Percentiles rank a stretch among this genome's conserved stretches.
Conservation (phyloP, 768 basidiomycete genomes). For the Russula olivacea region DNA sequence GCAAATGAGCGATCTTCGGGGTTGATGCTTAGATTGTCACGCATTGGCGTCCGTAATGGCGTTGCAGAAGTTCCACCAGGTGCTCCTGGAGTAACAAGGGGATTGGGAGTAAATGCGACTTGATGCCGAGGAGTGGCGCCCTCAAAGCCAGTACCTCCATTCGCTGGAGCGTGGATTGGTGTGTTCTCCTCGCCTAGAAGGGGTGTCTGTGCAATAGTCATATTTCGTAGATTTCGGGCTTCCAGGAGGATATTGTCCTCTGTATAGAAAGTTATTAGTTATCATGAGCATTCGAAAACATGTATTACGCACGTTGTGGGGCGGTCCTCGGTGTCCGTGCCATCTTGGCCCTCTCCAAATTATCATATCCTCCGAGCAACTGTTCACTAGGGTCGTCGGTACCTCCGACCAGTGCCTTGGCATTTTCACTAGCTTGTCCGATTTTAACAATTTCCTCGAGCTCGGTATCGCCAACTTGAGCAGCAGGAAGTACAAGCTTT, state of each 20-base stretch:
- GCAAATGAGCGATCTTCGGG: constrained; percentile 49
- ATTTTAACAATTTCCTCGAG: constrained; percentile 99
- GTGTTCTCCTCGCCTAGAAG: constrained; percentile 97
- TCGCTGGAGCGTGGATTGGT: constrained; percentile 67
- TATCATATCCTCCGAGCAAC: constrained; percentile 89
- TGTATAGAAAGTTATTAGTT: constrained; percentile 32
- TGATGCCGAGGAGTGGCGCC: constrained; percentile 91
- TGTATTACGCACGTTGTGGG: constrained; percentile 61
- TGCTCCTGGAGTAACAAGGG: constrained; percentile 74
- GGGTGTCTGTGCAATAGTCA: constrained; percentile 90
- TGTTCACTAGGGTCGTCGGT: constrained; percentile 82
- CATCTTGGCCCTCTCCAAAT: constrained; percentile 81
- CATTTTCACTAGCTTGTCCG: constrained; percentile 84
- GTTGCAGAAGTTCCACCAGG: constrained; percentile 49
- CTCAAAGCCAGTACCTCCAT: constrained; percentile 89
- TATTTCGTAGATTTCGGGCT: constrained; percentile 90
- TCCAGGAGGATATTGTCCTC: constrained; percentile 94
- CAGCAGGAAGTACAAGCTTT: constrained; percentile 75
- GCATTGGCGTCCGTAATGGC: constrained; percentile 89
- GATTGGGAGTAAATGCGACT: constrained; percentile 92
- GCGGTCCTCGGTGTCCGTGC: constrained; percentile 92
- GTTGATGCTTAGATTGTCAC: constrained; percentile 90
- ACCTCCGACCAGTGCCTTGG: constrained; percentile 75
- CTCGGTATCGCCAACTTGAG: constrained; percentile 92
- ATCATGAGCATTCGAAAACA: constrained; percentile 10